phyloP scores from a whole-genome alignment of 108 stramenopile genomes.

The Phaeodactylum tricornutum region DNA sequence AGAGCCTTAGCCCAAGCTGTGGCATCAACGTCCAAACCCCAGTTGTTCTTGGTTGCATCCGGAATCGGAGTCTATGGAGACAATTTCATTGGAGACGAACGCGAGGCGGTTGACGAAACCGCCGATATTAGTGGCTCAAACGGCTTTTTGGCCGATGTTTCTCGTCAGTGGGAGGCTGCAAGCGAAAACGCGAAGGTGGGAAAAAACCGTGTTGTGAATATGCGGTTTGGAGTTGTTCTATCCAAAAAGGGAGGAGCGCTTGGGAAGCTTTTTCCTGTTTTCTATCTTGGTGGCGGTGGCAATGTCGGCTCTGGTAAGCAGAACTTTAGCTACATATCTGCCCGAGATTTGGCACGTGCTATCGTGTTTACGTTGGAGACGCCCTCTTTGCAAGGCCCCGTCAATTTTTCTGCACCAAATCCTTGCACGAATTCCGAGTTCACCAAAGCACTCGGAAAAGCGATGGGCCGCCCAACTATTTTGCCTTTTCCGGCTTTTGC shows the following conservation, averaged over 20 bases:
- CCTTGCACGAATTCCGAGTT: conserved; percentile 62
- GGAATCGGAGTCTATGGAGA: conserved; percentile 48
- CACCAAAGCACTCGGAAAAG: conserved; percentile 40
- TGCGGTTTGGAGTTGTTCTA: conserved; percentile 55
- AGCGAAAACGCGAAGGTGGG: conserved; percentile 5
- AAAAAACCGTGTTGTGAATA: conserved; percentile 34
- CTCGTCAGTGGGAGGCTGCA: conserved; percentile 34
- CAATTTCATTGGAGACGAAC: conserved; percentile 17
- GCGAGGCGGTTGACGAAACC: conserved; percentile 24
- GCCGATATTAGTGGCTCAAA: conserved; percentile 17
- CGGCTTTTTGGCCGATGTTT: conserved; percentile 43
- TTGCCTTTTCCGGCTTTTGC: conserved; percentile 55
- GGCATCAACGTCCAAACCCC: conserved; percentile 5
- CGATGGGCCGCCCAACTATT: conserved; percentile 45
- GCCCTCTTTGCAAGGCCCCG: conserved; percentile 24
- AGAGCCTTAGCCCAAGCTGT: conserved; percentile 25
- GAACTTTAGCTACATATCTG: conserved; percentile 45
- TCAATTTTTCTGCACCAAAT: conserved; percentile 48
- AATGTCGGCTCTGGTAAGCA: conserved; percentile 48
- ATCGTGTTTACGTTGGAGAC: conserved; percentile 35
- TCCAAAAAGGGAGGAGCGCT: conserved; percentile 48
- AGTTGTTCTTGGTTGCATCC: conserved; percentile 24
- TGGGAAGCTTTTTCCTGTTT: conserved; percentile 41
- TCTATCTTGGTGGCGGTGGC: conserved; percentile 56
- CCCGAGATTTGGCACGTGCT: conserved; percentile 37